Evolutionary conservation across 2,329 filamentous ascomycete genomes (phyloP).

Genomic region (Pseudopithomyces maydicus): DNA sequence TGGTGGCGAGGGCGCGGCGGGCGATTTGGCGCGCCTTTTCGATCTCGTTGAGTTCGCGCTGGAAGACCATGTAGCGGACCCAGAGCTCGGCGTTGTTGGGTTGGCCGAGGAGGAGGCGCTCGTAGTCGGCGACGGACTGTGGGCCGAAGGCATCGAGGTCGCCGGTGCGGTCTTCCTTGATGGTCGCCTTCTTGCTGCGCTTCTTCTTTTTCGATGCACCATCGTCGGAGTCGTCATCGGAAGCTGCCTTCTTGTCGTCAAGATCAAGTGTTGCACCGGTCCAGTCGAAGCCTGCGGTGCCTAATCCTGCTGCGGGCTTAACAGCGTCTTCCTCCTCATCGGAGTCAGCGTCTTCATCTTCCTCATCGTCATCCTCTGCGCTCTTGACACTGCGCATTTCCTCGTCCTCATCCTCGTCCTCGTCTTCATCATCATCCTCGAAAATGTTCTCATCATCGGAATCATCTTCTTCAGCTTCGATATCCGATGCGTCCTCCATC

Average conservation of each 20-base stretch:
- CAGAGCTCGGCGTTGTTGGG: slow-evolving; percentile 92
- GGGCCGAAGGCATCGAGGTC: slow-evolving; percentile 88
- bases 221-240: slow-evolving; percentile 60
- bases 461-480: slow-evolving; percentile 33
- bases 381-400: slow-evolving; percentile 53
- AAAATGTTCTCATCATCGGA: slow-evolving; percentile 54
- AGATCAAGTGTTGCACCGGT: slow-evolving; percentile 64
- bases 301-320: slow-evolving; percentile 59
- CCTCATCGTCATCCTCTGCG: slow-evolving; percentile 40
- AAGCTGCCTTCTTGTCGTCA: slow-evolving; percentile 59
- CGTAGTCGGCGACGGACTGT: slow-evolving; percentile 88
- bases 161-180: slow-evolving; percentile 88
- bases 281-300: slow-evolving; percentile 86
- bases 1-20: slow-evolving; percentile 86
- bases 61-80: slow-evolving; percentile 99
- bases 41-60: slow-evolving; percentile 88
- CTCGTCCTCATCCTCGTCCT: slow-evolving; percentile 36
- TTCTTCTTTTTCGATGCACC: slow-evolving; percentile 64
- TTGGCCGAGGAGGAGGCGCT: slow-evolving; percentile 87
- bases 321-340: slow-evolving; percentile 24
- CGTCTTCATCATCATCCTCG: slow-evolving; percentile 48
- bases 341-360: slow-evolving; percentile 41
- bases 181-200: slow-evolving; percentile 75
- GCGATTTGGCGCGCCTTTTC: slow-evolving; percentile 87
- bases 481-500: slow-evolving; percentile 43